Percentiles rank a stretch among this genome's conserved stretches.
phyloP scores from a whole-genome alignment of 2,329 filamentous ascomycete genomes.

The Colletotrichum destructivum region DNA sequence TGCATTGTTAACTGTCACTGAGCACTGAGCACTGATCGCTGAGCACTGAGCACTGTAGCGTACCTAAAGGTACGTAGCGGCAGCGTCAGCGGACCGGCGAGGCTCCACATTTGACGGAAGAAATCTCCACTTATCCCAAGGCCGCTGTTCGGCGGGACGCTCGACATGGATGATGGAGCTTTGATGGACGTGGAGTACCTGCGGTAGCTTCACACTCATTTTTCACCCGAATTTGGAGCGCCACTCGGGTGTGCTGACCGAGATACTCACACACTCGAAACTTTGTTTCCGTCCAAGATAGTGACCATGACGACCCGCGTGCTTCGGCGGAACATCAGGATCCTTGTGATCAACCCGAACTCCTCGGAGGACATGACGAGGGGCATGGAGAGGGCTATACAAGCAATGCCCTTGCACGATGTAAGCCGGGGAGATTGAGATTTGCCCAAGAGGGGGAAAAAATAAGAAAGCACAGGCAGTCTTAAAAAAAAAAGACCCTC shows the following conservation, averaged over 20 bases:
- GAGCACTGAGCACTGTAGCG: too few species aligned
- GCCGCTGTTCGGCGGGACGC: slow-evolving; percentile 6
- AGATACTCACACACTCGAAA: neutral
- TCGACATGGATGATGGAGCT: slow-evolving; percentile 10
- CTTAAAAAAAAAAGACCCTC: neutral
- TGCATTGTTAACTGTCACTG: slow-evolving; percentile 12
- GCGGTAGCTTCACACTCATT: neutral
- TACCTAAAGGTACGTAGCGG: neutral
- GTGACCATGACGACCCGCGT: slow-evolving; percentile 48
- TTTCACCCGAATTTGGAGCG: neutral
- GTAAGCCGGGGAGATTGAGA: slow-evolving; percentile 47
- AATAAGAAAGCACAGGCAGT: too few species aligned
- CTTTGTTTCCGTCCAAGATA: neutral
- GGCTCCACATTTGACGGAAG: slow-evolving; percentile 9
- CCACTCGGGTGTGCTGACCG: neutral
- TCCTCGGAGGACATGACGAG: slow-evolving; percentile 81
- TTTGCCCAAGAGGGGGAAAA: too few species aligned
- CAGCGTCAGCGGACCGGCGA: slow-evolving; percentile 6
- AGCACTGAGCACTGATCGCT: neutral
- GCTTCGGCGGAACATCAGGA: slow-evolving; percentile 56
- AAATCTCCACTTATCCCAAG: slow-evolving; percentile 4
- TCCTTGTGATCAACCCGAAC: slow-evolving; percentile 86
- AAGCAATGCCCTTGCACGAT: slow-evolving; percentile 56
- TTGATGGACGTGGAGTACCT: slow-evolving; percentile 11
- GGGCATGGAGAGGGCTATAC: slow-evolving; percentile 68